Conservation (phyloP, 257 asterid species). For the Leonotis leonurus region DNA sequence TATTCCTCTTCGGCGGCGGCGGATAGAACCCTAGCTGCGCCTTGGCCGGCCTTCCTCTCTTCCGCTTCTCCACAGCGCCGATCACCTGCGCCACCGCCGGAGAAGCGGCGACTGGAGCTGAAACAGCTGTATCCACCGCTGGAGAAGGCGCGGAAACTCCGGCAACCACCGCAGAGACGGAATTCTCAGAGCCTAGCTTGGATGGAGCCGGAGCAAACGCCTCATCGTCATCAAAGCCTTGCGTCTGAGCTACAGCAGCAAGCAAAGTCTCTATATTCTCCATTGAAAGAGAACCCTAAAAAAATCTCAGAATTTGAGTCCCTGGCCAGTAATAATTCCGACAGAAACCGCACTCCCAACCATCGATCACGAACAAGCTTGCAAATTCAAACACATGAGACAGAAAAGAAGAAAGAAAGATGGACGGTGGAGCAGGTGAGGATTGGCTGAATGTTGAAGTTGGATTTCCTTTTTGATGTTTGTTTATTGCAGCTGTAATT, state of each 20-base stretch:
- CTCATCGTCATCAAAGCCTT: constrained; percentile 39
- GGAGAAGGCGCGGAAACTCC: constrained; percentile 8
- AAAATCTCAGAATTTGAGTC: neutral
- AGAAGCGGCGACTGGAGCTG: neutral
- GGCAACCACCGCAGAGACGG: constrained; percentile 10
- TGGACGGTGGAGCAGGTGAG: constrained; percentile 6
- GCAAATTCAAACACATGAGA: constrained; percentile 2
- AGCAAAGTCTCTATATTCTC: constrained; percentile 38
- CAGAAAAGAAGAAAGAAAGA: constrained; percentile 1
- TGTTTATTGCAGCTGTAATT: constrained; percentile 18
- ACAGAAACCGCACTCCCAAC: too few species aligned
- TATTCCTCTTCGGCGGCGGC: constrained; percentile 36
- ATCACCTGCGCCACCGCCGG: constrained; percentile 21
- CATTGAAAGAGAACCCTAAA: constrained; percentile 13
- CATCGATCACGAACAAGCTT: constrained; percentile 6
- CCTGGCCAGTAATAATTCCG: neutral
- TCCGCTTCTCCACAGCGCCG: constrained; percentile 37
- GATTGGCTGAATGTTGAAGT: constrained; percentile 7
- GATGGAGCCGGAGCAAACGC: constrained; percentile 11
- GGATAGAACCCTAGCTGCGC: constrained; percentile 24
- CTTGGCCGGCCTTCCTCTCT: constrained; percentile 48
- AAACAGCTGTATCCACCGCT: constrained; percentile 12
- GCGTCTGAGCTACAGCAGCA: constrained; percentile 51
- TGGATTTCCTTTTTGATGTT: neutral
- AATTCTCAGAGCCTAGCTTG: constrained; percentile 10